Base-by-base conservation (phyloP, 768 basidiomycete genomes). In the Lentinus brumalis region DNA sequence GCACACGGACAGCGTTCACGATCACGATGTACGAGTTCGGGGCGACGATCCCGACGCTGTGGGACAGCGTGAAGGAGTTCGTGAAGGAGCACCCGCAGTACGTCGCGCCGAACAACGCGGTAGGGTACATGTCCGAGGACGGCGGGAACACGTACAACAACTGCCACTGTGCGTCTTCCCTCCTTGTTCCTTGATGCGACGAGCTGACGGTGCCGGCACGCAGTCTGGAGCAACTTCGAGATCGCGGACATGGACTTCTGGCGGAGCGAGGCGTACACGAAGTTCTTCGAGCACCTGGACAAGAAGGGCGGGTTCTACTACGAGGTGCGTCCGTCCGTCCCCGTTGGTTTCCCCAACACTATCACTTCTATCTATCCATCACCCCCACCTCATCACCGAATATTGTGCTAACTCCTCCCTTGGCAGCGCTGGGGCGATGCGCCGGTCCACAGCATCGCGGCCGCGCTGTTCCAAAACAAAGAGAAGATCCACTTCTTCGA, bases 171-270 rank as follows among this genome's bases (percentile, higher is more conserved):
- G n/a, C n/a, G n/a, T n/a, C n/a, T n/a, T n/a, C n/a, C n/a, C n/a
- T n/a, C n/a, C n/a, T n/a, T n/a, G n/a, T n/a, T n/a, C n/a, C n/a
- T n/a, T n/a, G n/a, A n/a, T n/a, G n/a, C n/a, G n/a, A n/a, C n/a
- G n/a, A n/a, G n/a, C n/a, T n/a, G n/a, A n/a, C n/a, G n/a, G n/a
- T n/a, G n/a, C n/a, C n/a, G n/a, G n/a, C n/a, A n/a, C n/a, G n/a
- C n/a, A n/a, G n/a, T n/a, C n/a, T n/a, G n/a, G n/a, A n/a, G n/a
- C n/a, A n/a, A n/a, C n/a, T n/a, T n/a, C n/a, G n/a, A n/a, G n/a
- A n/a, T n/a, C n/a, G n/a, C n/a, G n/a, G n/a, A 88, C 68, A 85
- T 97, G 79, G 86, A 92, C 65, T 92, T 96, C 71, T 96, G 93
- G 92, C 79, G 94, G 58, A 79, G 83, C 1, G 86, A 92, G 65